A percentile compares a stretch with the other conserved stretches of the same genome.
These are phyloP conservation scores for Panicum hallii DNA, from an alignment of 202 grass and related monocot species.

Conservation along the genomic window DNA sequence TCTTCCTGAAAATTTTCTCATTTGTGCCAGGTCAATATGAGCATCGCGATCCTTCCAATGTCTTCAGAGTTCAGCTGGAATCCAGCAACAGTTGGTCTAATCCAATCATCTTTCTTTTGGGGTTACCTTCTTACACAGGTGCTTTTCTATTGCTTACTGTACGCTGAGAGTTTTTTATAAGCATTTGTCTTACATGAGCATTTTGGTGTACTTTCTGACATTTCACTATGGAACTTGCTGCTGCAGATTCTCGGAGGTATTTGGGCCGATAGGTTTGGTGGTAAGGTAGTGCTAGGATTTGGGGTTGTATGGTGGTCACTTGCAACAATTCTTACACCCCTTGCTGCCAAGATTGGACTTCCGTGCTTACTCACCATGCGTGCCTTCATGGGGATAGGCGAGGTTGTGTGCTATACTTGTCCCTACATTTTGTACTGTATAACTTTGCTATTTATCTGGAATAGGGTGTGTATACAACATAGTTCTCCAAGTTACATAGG, in stretches of 20 bases:
- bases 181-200: not conserved
- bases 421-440: conserved; percentile 15
- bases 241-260: conserved; percentile 95
- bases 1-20: conserved; percentile 1
- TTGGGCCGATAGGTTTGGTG: conserved; percentile 93
- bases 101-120: conserved; percentile 99
- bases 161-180: not conserved
- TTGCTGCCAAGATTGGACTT: conserved; percentile 93
- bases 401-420: conserved; percentile 65
- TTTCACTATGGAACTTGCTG: conserved; percentile 3
- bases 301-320: conserved; percentile 99
- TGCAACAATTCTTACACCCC: conserved; percentile 86
- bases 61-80: conserved; percentile 84
- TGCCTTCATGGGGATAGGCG: conserved; percentile 99
- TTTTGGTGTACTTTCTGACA: conserved; percentile 24
- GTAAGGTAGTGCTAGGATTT: conserved; percentile 89
- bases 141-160: conserved; percentile 27
- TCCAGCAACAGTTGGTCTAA: conserved; percentile 87
- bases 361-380: conserved; percentile 82
- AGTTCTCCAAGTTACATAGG: conserved; percentile 10
- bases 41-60: conserved; percentile 98
- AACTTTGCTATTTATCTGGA: conserved; percentile 18
- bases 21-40: conserved; percentile 91
- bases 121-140: conserved; percentile 99
- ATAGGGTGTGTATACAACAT: not conserved